Conservation (phyloP, 805 yeast species). For the Grigorovia yakushimaensis region DNA sequence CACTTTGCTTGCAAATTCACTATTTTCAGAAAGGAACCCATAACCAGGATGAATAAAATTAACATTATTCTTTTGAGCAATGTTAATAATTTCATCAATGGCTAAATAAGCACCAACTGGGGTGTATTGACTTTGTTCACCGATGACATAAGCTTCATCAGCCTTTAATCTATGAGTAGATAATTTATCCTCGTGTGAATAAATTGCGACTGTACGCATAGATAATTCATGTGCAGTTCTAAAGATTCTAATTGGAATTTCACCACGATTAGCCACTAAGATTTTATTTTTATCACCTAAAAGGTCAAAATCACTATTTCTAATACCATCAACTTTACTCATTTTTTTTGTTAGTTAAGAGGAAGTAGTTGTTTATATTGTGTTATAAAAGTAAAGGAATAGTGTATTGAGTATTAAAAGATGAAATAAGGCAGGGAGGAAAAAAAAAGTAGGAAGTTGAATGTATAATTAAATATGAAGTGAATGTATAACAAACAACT, state of each 20-base stretch:
- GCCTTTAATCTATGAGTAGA: constrained; percentile 94
- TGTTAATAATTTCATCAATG: constrained; percentile 85
- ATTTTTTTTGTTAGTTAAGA: no score
- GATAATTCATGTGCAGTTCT: constrained; percentile 96
- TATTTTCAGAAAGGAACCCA: constrained; percentile 83
- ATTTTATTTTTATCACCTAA: constrained; percentile 42
- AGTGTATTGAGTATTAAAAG: no score
- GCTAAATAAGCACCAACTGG: constrained; percentile 96
- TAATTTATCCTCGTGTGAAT: constrained; percentile 90
- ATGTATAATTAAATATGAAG: no score
- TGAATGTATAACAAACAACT: no score
- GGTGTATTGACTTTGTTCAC: constrained; percentile 76
- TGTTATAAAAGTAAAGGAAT: no score
- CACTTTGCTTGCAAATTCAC: constrained; percentile 88
- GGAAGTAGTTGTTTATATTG: background rate
- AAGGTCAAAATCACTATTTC: constrained; percentile 16
- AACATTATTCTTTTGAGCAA: constrained; percentile 71
- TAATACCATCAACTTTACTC: background rate
- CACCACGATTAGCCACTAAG: constrained; percentile 78
- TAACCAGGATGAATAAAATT: constrained; percentile 91
- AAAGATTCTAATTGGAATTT: constrained; percentile 80
- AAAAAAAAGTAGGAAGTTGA: no score
- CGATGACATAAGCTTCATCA: constrained; percentile 88
- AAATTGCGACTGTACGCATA: constrained; percentile 94
- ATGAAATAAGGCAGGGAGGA: no score